Percentiles rank a stretch among this genome's conserved stretches.
Evolutionary conservation across 352 stramenopile species (phyloP).

Genomic region (Phytophthora vignae): DNA sequence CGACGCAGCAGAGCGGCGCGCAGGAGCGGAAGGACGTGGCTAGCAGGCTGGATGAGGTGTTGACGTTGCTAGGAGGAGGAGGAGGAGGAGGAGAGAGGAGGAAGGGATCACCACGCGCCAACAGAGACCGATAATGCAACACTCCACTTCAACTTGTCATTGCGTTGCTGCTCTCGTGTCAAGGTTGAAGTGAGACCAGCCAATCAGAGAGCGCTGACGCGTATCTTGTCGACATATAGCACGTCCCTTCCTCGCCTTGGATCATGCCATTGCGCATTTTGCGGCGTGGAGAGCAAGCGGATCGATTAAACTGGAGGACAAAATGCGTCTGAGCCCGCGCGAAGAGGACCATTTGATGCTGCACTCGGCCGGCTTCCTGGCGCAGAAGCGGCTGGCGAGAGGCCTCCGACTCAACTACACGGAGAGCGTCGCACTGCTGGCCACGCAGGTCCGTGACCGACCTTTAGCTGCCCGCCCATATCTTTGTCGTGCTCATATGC

Average conservation of each 20-base stretch:
- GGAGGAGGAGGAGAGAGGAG: neutral
- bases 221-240: no score
- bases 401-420: slow-evolving; percentile 94
- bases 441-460: slow-evolving; percentile 56
- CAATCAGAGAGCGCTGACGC: no score
- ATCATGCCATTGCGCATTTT: slow-evolving; percentile 32
- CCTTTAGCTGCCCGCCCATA: neutral
- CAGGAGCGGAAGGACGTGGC: slow-evolving; percentile 31
- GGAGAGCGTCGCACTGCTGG: slow-evolving; percentile 94
- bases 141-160: slow-evolving; percentile 29
- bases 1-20: slow-evolving; percentile 15
- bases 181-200: no score
- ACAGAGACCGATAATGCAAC: neutral
- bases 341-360: slow-evolving; percentile 82
- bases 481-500: neutral
- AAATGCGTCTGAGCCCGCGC: slow-evolving; percentile 68
- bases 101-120: slow-evolving; percentile 12
- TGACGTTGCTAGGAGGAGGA: no score
- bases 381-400: slow-evolving; percentile 95
- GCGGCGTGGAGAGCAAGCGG: slow-evolving; percentile 8
- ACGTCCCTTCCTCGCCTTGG: neutral
- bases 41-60: slow-evolving; percentile 19
- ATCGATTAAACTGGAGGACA: neutral
- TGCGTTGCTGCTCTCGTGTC: no score
- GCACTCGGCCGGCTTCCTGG: slow-evolving; percentile 90